Conservation (phyloP, 148 eudicot species). For the Rhododendron williamsianum region DNA sequence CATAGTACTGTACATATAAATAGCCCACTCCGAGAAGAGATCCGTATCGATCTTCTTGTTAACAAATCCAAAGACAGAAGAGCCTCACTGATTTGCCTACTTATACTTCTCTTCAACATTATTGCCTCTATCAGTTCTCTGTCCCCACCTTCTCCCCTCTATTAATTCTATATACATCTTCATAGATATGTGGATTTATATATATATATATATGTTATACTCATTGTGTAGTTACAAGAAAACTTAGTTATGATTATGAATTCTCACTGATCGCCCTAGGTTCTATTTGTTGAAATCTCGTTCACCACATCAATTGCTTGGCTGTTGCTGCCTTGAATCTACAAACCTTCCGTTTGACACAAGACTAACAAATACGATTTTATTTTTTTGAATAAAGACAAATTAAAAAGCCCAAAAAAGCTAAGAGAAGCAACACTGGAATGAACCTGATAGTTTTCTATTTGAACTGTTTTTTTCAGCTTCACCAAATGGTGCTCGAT, state of each 20-base stretch:
- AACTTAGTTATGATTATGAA: too few species aligned
- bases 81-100: not conserved
- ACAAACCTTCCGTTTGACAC: too few species aligned
- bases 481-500: not conserved
- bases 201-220: too few species aligned
- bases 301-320: too few species aligned
- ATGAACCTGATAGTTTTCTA: not conserved
- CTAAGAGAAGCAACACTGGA: too few species aligned
- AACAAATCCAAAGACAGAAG: not conserved
- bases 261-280: too few species aligned
- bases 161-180: not conserved
- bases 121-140: not conserved
- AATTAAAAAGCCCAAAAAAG: too few species aligned
- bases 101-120: not conserved
- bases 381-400: too few species aligned
- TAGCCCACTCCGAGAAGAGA: not conserved
- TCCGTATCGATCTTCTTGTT: slow-evolving; percentile 5
- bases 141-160: not conserved
- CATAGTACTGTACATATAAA: not conserved
- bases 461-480: not conserved
- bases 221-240: too few species aligned
- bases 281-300: too few species aligned
- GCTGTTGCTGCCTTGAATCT: too few species aligned
- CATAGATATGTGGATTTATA: not conserved
- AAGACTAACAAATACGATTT: too few species aligned